These are phyloP conservation scores for Apiospora hydei DNA, from an alignment of 2,329 filamentous ascomycete species.

Conservation along the genomic window DNA sequence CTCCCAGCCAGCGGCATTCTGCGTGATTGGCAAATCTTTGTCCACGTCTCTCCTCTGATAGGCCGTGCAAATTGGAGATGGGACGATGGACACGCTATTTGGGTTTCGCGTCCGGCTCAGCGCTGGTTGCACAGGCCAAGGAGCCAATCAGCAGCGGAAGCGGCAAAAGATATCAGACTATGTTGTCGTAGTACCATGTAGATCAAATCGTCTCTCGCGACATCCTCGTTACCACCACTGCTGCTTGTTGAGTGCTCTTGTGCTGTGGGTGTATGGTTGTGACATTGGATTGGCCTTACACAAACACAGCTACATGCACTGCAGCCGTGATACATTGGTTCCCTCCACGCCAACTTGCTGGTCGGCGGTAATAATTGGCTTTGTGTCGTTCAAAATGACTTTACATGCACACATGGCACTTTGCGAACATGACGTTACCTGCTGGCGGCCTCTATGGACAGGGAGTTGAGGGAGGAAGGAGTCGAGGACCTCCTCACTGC, in stretches of 20 bases:
- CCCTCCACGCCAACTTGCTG: not conserved
- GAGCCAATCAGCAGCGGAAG: not conserved
- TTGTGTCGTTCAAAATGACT: not conserved
- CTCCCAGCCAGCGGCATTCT: slow-evolving; percentile 5
- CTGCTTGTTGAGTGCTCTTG: not conserved
- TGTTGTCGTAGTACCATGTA: not conserved
- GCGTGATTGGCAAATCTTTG: not conserved
- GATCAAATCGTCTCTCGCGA: not conserved
- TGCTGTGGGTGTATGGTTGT: not conserved
- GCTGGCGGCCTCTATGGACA: not conserved
- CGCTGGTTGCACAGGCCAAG: not conserved
- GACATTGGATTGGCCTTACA: not conserved
- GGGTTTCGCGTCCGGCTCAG: not conserved
- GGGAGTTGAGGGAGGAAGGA: not conserved
- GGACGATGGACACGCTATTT: not conserved
- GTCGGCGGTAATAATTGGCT: not conserved
- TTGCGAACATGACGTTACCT: not conserved
- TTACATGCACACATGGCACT: not conserved
- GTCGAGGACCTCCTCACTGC: not conserved
- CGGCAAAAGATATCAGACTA: slow-evolving; percentile 13
- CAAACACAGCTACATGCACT: not conserved
- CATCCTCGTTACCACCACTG: not conserved
- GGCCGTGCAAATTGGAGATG: slow-evolving; percentile 5
- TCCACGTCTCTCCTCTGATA: slow-evolving; percentile 1
- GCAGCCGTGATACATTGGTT: not conserved